A percentile compares a stretch with the other conserved stretches of the same genome.
Evolutionary conservation across 495 filamentous ascomycete species (phyloP).

Genomic region (Penicillium manginii): DNA sequence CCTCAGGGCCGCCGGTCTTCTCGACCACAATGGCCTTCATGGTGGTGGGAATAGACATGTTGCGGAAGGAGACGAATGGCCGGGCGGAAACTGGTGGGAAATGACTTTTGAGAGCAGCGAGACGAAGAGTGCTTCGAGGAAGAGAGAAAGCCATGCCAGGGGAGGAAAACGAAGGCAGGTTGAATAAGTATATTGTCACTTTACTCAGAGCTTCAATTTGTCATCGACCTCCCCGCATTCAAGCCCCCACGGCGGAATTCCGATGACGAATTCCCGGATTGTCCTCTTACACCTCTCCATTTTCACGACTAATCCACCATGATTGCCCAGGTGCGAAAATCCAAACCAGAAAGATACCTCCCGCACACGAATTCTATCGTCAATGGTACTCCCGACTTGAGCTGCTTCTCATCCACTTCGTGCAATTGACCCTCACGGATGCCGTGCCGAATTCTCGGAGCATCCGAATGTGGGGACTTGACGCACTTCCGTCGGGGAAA

Average conservation of each 20-base stretch:
- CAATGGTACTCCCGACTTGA: background rate
- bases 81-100: constrained; percentile 1
- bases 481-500: constrained; percentile 22
- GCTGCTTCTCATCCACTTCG: background rate
- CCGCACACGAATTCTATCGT: too few species aligned
- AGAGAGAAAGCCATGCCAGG: constrained; percentile 22
- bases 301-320: too few species aligned
- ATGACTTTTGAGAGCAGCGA: constrained; percentile 30
- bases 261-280: background rate
- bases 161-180: constrained; percentile 6
- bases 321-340: too few species aligned
- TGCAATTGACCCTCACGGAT: constrained; percentile 6
- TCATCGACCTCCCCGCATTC: constrained; percentile 25
- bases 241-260: constrained; percentile 3
- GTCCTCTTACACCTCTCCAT: background rate
- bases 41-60: constrained; percentile 58
- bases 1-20: constrained; percentile 76
- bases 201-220: constrained; percentile 22
- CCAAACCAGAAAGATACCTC: too few species aligned
- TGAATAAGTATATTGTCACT: constrained; percentile 8
- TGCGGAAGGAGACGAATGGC: constrained; percentile 19
- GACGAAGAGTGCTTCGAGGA: constrained; percentile 23
- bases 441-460: constrained; percentile 11
- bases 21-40: constrained; percentile 80
- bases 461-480: constrained; percentile 17